phyloP scores from a whole-genome alignment of 2,329 filamentous ascomycete genomes.

The Penicillium sp. region DNA sequence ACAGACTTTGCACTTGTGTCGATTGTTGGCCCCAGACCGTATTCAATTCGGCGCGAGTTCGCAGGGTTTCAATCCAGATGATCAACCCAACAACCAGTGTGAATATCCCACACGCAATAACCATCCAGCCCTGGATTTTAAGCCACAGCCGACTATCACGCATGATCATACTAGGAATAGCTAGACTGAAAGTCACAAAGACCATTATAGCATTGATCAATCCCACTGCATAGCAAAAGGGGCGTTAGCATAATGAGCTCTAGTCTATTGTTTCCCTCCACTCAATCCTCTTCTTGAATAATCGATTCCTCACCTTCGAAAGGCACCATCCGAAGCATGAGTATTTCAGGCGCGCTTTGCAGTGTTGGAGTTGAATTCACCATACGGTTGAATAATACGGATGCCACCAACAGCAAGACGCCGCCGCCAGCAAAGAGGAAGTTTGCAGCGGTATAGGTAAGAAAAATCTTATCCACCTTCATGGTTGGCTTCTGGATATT shows the following conservation, averaged over 20 bases:
- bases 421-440: slow-evolving; percentile 51
- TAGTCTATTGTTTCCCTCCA: not conserved
- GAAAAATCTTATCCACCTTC: slow-evolving; percentile 52
- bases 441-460: slow-evolving; percentile 50
- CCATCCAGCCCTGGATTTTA: slow-evolving; percentile 63
- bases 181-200: slow-evolving; percentile 65
- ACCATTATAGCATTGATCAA: slow-evolving; percentile 70
- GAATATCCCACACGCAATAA: slow-evolving; percentile 60
- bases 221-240: slow-evolving; percentile 47
- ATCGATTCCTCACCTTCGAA: slow-evolving; percentile 42
- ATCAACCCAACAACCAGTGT: slow-evolving; percentile 63
- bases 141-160: slow-evolving; percentile 65
- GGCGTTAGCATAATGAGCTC: not conserved
- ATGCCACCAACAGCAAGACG: slow-evolving; percentile 50
- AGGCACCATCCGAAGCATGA: slow-evolving; percentile 52
- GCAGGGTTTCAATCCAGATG: slow-evolving; percentile 71
- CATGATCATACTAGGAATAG: slow-evolving; percentile 67
- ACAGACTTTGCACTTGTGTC: slow-evolving; percentile 57
- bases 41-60: slow-evolving; percentile 60
- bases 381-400: slow-evolving; percentile 47
- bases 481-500: slow-evolving; percentile 1
- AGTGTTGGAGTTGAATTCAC: slow-evolving; percentile 41
- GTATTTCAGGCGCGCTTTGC: slow-evolving; percentile 48
- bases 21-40: slow-evolving; percentile 59
- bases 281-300: not conserved